phyloP scores from a whole-genome alignment of 169 alveolate species.

The Plasmodium fragile region DNA sequence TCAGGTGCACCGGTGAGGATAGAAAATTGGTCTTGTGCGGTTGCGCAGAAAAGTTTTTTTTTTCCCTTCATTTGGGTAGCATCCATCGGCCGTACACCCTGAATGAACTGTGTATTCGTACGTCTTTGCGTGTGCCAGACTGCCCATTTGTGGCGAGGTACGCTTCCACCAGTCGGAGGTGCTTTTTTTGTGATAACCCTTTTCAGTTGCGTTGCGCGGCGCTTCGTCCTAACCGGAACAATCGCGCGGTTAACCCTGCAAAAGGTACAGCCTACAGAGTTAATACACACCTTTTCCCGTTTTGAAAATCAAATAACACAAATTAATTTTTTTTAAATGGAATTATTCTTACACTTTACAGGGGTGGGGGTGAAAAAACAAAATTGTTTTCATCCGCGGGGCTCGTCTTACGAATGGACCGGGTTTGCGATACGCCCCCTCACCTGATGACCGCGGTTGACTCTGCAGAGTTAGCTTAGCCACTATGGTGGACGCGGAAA shows the following conservation, averaged over 20 bases:
- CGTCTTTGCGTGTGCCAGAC: neutral
- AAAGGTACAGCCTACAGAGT: neutral
- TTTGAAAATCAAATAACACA: neutral
- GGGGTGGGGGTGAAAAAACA: neutral
- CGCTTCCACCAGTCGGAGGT: neutral
- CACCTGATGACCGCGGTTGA: neutral
- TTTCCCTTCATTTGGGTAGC: neutral
- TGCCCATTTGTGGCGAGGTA: neutral
- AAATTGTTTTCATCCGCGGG: neutral
- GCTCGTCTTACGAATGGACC: neutral
- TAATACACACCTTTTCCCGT: neutral
- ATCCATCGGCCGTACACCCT: neutral
- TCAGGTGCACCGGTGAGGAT: conserved; percentile 22
- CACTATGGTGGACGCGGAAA: neutral
- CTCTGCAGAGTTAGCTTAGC: neutral
- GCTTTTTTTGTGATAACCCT: neutral
- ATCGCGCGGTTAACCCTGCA: neutral
- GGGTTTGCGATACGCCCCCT: neutral
- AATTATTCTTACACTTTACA: neutral
- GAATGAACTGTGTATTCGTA: neutral
- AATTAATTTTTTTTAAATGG: neutral
- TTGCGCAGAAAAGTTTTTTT: neutral
- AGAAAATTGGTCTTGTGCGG: neutral
- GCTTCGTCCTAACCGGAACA: neutral
- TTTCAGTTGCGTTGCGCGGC: neutral